Base-by-base conservation (phyloP, 495 filamentous ascomycete genomes). In the Penicillium atrosanguineum region DNA sequence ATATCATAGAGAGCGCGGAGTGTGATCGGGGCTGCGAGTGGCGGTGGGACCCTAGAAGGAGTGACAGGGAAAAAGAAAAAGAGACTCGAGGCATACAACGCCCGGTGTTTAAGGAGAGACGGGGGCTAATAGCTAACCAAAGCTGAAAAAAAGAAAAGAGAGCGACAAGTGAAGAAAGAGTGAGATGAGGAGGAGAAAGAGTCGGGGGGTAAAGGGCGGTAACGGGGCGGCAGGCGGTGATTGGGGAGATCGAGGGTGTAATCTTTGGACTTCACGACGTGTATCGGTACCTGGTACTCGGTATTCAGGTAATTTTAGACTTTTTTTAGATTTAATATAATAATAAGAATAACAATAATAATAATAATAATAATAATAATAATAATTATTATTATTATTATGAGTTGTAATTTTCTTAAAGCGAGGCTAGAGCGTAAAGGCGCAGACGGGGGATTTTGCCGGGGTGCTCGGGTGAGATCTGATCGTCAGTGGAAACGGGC, bases 41-140 rank as follows among this genome's bases (percentile, higher is more conserved):
- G 36, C 36, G 57, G 56, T 53, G 50, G 56, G 38, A 20, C 38
- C n/a, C 38, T 40, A n/a, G 38, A 40, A 40, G 38, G 38, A 40
- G 38, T 15, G 16, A 7, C 16, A 49, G 46, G 59, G 57, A 64
- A 56, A 57, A 64, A 53, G 46, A 57, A 59, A 18, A 44, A 49
- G 29, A 29, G 9, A 34, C 4, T 48, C 44, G 50, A 44, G 38
- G 50, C 28, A 55, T 52, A 56, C 38, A 44, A 46, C 43, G 28
- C 42, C 40, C 29, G 57, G 48, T 55, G 45, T 34, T 63, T 52
- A 61, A 63, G 57, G 61, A 63, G 57, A 55, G 61, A 63, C 57
- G 54, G 53, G 53, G 36, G 28, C 50, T 48, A 21, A 47, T 37
- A 44, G 42, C 52, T 38, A 50, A 56, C 46, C 45, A 50, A 61